phyloP scores from a whole-genome alignment of 495 filamentous ascomycete species.

The Penicillium crystallinum region DNA sequence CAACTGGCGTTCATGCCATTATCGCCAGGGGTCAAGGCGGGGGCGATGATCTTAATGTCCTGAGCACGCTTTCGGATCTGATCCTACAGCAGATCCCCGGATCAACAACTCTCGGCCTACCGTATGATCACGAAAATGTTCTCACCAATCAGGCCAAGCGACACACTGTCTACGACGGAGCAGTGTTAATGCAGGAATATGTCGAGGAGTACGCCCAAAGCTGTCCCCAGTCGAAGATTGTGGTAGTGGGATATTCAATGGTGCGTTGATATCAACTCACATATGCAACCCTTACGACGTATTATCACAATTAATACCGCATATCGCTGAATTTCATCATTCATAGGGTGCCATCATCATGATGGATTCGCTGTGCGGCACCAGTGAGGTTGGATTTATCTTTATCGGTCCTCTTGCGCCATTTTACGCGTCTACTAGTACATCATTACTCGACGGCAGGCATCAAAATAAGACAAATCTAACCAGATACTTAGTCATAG shows the following conservation, averaged over 20 bases:
- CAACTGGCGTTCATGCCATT: conserved; percentile 26
- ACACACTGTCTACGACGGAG: conserved; percentile 13
- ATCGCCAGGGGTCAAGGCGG: conserved; percentile 22
- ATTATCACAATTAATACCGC: background rate
- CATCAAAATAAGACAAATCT: background rate
- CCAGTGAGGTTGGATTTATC: conserved; percentile 19
- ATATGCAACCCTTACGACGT: background rate
- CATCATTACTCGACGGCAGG: background rate
- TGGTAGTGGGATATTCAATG: conserved; percentile 24
- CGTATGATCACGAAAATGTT: conserved; percentile 17
- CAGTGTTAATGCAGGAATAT: conserved; percentile 23
- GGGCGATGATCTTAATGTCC: conserved; percentile 26
- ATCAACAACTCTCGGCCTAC: conserved; percentile 21
- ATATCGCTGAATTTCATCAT: background rate
- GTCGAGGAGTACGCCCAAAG: conserved; percentile 17
- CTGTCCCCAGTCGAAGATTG: conserved; percentile 22
- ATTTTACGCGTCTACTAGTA: conserved; percentile 17
- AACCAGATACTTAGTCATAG: conserved; percentile 12
- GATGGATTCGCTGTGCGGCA: conserved; percentile 29
- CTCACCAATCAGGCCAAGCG: conserved; percentile 8
- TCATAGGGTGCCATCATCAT: conserved; percentile 20
- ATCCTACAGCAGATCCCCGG: conserved; percentile 23
- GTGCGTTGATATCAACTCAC: background rate
- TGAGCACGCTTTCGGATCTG: conserved; percentile 22
- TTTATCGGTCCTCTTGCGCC: conserved; percentile 14